Conservation (phyloP, 83 land plant species). For the Thuja plicata region DNA sequence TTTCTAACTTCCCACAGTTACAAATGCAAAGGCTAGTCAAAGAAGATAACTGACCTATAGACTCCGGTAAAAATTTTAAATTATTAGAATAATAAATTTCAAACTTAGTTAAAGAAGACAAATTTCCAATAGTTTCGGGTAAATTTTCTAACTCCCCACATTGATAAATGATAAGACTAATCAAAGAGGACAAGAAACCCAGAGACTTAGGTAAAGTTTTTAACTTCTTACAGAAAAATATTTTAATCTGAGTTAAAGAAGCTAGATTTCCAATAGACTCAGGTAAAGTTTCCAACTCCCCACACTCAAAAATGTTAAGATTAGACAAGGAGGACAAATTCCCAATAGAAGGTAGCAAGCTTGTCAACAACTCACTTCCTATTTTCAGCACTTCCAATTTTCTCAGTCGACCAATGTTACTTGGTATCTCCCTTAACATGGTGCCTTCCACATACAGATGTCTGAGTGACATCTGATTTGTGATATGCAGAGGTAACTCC, state of each 20-base stretch:
- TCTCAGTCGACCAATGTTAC: background rate
- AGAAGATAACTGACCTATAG: background rate
- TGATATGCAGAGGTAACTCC: background rate
- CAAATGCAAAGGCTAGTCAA: background rate
- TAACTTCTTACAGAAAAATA: background rate
- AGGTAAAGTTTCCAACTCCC: background rate
- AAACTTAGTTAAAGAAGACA: no score
- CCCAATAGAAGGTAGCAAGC: background rate
- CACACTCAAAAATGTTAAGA: background rate
- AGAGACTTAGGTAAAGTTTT: no score
- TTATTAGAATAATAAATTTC: no score
- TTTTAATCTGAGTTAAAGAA: background rate
- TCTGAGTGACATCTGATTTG: background rate
- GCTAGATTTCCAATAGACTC: background rate
- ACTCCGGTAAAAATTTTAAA: no score
- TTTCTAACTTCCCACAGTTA: background rate
- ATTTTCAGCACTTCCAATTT: background rate
- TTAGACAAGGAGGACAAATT: background rate
- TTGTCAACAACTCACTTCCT: background rate
- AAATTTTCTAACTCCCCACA: no score
- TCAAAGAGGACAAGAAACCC: no score
- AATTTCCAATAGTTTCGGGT: background rate
- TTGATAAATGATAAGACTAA: no score
- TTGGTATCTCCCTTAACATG: background rate
- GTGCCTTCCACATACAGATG: background rate